These are phyloP conservation scores for Spiraea crenata DNA, from an alignment of 331 rosid species.

Conservation along the genomic window DNA sequence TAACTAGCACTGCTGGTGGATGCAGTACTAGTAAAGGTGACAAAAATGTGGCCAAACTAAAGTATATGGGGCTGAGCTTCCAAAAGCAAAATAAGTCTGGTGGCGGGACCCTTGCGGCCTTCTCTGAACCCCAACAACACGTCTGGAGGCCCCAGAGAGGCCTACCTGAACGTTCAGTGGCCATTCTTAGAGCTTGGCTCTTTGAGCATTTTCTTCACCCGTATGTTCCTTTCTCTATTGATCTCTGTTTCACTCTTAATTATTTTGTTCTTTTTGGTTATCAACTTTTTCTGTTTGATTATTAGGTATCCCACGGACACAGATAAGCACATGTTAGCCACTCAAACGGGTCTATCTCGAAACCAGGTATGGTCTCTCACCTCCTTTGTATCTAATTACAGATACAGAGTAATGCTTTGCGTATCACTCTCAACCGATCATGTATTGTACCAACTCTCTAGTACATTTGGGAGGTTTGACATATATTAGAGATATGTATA, in stretches of 20 bases:
- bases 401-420: too few relatives aligned
- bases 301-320: slow-evolving; percentile 95
- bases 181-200: slow-evolving; percentile 89
- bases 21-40: slow-evolving; percentile 36
- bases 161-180: slow-evolving; percentile 80
- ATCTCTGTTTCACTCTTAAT: neutral
- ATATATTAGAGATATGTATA: too few relatives aligned
- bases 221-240: slow-evolving; percentile 41
- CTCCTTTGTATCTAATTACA: slow-evolving; percentile 22
- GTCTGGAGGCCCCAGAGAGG: slow-evolving; percentile 97
- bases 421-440: too few relatives aligned
- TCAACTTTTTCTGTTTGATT: slow-evolving; percentile 11
- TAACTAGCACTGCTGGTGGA: slow-evolving; percentile 12
- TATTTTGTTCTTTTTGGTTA: neutral
- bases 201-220: slow-evolving; percentile 99
- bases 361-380: slow-evolving; percentile 68
- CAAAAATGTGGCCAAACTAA: slow-evolving; percentile 34
- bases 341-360: slow-evolving; percentile 91
- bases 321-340: slow-evolving; percentile 92
- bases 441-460: too few relatives aligned
- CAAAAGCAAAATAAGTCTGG: slow-evolving; percentile 49
- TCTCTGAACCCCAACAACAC: slow-evolving; percentile 63
- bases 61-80: slow-evolving; percentile 56
- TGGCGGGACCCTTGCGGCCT: slow-evolving; percentile 32
- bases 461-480: too few relatives aligned